Base-by-base conservation (phyloP, 169 alveolate genomes). In the Perkinsus olseni region DNA sequence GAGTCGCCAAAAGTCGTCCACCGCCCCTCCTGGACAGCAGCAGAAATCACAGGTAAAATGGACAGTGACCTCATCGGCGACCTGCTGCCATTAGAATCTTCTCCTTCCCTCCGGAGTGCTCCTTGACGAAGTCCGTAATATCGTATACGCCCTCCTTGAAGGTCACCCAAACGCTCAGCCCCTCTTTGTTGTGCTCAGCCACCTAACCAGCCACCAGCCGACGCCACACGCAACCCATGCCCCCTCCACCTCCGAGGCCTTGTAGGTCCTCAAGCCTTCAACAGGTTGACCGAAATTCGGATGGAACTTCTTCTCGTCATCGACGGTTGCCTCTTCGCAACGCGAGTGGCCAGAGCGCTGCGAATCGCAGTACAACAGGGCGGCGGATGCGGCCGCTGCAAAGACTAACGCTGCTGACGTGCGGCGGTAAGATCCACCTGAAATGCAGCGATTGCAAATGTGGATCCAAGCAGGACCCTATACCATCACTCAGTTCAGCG, bases 1-100 rank as follows among this genome's bases (percentile, higher is more conserved):
- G 36, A 96, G 82, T n/a, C 91, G 74, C 96, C 97, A 96, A 91
- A 95, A 96, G 38, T 95, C 95, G 24, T 95, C 97, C 13, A 95
- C 37, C 36, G 95, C 91, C n/a, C 94, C 90, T 11, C 97, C 97
- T 37, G 96, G 94, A 34, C 45, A 96, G 74, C 38, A 92, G 92
- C 38, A 31, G 48, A 28, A 50, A 13, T 62, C 34, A 24, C 82
- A 62, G 37, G 10, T n/a, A n/a, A 3, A 13, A 4, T 24, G 10
- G 37, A 13, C 1, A 62, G 31, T 28, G 37, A 13, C 82, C n/a
- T n/a, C n/a, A n/a, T n/a, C n/a, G n/a, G n/a, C 34, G n/a, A 20
- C 95, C 95, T 0, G 94, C 95, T 3, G 95, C 93, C 50, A 50
- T 40, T 1, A 40, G 74, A 28, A 38, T 38, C 92, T 92, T 94